Base-by-base conservation (phyloP, 768 basidiomycete genomes). In the Naganishia vaughanmartiniae region DNA sequence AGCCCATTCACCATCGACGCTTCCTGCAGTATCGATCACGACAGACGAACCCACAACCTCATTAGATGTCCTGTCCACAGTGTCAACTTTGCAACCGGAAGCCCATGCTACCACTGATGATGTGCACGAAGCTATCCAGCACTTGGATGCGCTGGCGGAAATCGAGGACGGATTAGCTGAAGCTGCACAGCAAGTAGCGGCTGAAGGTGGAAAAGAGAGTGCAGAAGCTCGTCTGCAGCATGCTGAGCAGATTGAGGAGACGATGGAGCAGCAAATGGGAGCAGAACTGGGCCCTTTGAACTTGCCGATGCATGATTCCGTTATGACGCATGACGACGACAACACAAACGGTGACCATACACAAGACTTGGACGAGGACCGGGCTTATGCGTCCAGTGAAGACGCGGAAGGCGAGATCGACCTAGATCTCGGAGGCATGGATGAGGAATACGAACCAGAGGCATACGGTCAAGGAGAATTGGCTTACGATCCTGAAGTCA, bases 371-470 rank as follows among this genome's bases (percentile, higher is more conserved):
- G 54, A 56, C 24, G 54, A 56, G 28, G 60, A 65, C 5, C 58
- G 60, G 24, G 42, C 24, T 10, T 51, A 66, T 30, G 68, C 33
- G 21, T 58, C 56, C 28, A 69, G 68, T 48, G 69, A 70, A 24
- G 69, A 70, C 28, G 69, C 69, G 3, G 69, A 70, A 53, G 69
- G 69, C 12, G 69, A 70, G 54, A 70, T 70, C 14, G 69, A 70
- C 19, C 60, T 70, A 21, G 69, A 70, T 31, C 34, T 70, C 10
- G 69, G 63, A 2, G 69, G 34, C 2, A 39, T 53, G n/a, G 69
- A 70, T 42, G 69, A 53, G 12, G 57, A 57, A 12, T 48, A 69
- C 33, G 65, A 53, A 15, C 54, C 65, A 54, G 31, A 53, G 28
- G 48, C 28, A 26, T 66, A 66, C 39, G 54, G 48, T 51, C 65